Percentiles rank a stretch among this genome's conserved stretches.
Conservation (phyloP, 2,329 filamentous ascomycete genomes). For the Ilyonectria robusta region DNA sequence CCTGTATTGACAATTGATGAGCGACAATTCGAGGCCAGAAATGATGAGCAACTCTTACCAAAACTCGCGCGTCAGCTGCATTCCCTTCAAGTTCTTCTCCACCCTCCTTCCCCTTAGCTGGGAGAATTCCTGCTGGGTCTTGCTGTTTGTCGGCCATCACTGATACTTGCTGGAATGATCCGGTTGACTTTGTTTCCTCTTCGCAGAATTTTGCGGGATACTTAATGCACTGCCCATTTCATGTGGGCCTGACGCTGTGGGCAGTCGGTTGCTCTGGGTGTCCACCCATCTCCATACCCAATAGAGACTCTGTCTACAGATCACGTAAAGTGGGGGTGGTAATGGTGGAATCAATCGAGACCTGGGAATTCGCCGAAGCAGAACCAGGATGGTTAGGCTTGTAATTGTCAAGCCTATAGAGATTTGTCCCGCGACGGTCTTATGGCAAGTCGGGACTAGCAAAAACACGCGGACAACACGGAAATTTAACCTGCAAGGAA, state of each 20-base stretch:
- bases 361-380: not conserved
- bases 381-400: not conserved
- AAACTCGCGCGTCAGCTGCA: conserved; percentile 20
- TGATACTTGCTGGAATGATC: not conserved
- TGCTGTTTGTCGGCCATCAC: not conserved
- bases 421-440: not conserved
- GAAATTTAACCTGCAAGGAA: too few species aligned
- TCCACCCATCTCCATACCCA: not conserved
- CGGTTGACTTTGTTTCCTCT: not conserved
- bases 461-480: not conserved
- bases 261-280: not conserved
- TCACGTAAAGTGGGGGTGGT: conserved; percentile 13
- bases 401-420: not conserved
- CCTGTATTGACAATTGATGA: conserved; percentile 20
- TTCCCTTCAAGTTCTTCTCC: conserved; percentile 20
- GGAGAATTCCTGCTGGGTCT: not conserved
- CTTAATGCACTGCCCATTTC: not conserved
- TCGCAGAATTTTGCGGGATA: not conserved
- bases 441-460: not conserved
- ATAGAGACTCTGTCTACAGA: not conserved
- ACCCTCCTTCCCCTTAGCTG: not conserved
- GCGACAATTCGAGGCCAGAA: not conserved
- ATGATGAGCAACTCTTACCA: conserved; percentile 15
- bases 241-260: not conserved
- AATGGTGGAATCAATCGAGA: conserved; percentile 12